These are phyloP conservation scores for Striga hermonthica DNA, from an alignment of 305 asterid genomes.

Conservation along the genomic window DNA sequence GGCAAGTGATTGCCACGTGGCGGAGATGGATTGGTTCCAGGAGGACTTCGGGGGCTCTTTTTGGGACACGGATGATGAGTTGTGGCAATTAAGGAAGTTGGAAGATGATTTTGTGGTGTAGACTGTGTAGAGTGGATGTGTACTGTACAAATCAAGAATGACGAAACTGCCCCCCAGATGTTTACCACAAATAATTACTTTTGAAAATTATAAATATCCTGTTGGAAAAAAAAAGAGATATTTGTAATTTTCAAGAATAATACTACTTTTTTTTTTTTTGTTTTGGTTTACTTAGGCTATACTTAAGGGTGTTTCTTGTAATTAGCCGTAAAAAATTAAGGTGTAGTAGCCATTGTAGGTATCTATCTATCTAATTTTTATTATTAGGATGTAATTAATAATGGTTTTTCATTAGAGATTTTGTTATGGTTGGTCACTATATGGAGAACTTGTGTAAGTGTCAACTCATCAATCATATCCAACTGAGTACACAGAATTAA, in stretches of 20 bases:
- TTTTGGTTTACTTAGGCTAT: background rate
- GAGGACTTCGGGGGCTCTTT: slow-evolving; percentile 43
- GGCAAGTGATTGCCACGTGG: slow-evolving; percentile 41
- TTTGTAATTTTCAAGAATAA: background rate
- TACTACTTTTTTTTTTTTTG: too few species aligned
- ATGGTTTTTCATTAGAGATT: slow-evolving; percentile 1
- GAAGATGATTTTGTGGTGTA: background rate
- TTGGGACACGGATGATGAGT: slow-evolving; percentile 69
- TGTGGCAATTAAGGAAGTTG: slow-evolving; percentile 42
- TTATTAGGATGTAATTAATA: slow-evolving; percentile 26
- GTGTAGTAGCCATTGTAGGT: background rate
- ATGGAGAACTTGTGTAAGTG: background rate
- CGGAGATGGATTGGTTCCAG: slow-evolving; percentile 45
- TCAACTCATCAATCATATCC: slow-evolving; percentile 15
- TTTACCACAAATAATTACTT: background rate
- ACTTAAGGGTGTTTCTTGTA: background rate
- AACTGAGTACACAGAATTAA: slow-evolving; percentile 5
- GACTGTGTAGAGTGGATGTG: background rate
- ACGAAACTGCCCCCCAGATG: background rate
- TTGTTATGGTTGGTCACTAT: background rate
- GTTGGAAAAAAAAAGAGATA: background rate
- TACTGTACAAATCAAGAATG: background rate
- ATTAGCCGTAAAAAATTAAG: too few species aligned
- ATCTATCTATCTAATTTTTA: slow-evolving; percentile 30
- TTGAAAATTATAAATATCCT: background rate